Evolutionary conservation across 2,329 filamentous ascomycete genomes (phyloP), one percentile per base, ranked within the genome.

Genomic region (Calonectria pauciramosa): DNA sequence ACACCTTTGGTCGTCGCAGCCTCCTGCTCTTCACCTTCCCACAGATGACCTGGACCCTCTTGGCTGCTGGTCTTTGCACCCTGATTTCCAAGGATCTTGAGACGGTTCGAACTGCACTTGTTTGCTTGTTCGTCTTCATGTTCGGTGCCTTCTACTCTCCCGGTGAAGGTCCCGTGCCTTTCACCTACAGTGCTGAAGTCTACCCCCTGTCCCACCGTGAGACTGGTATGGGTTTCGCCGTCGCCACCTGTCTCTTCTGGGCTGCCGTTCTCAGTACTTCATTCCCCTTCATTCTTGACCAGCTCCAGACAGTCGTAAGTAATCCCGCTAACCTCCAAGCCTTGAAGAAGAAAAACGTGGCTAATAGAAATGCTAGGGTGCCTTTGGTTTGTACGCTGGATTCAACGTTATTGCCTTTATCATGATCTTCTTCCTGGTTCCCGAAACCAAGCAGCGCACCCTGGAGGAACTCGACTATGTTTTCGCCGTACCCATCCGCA

Each of bases 1-100:
- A 94, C 78, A 93, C 91, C 81, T 93, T 90, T 78, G 92, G 92
- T 11, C 90, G 92, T 28, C 89, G 92, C 28, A 86, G 89, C 26
- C 85, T 94, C 16, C 86, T 93, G 7, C 85, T 94, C 4, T 91
- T 92, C 79, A 94, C 92, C 5, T 93, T 94, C 80, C 92, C 92
- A 0, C 89, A 92, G 76, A 93, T 93, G 91, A 83, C 83, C 68
- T 92, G 91, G 88, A 91, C 91, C 28, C 85, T 91, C 44, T 86
- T 91, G 30, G 84, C 81, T 11, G 85, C 85, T 30, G 85, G 85
- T 70, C 84, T 86, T 59, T 86, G 83, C 77, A 86, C 84, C 4
- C 77, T 85, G 38, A 83, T 86, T 47, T 74, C 80, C 47, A 70
- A 78, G 23, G 81, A 85, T 26, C 83, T 0, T 85, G 81, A 28